Evolutionary conservation across 345 rosid species (phyloP), one percentile per base, ranked within the genome.

Genomic region (Ceriops decandra): DNA sequence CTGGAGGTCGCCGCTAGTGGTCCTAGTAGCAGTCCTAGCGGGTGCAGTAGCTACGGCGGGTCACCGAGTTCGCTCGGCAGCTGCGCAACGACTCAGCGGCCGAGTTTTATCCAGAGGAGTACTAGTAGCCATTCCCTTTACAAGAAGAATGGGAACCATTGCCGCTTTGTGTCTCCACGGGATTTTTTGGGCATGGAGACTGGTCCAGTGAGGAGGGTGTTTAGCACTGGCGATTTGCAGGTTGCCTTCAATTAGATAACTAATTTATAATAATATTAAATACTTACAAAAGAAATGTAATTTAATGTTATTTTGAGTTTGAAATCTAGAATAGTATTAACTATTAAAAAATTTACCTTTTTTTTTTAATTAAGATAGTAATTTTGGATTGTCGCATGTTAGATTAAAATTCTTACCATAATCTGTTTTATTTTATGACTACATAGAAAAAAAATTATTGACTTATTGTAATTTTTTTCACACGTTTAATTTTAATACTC

Each of bases 161-260:
- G 72, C 76, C 79, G 60, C 47, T 86, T 77, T 47, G 52, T 68
- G 13, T 68, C 77, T 57, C 68, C 74, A 58, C 77, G 70, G 13
- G 85, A 72, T 65, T 69, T 79, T 56, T 10, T 74, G 21, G 98
- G 85, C 69, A 27, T 78, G 58, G 90, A 83, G 26, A 46, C 38
- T 2, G 76, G 85, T 71, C 82, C 87, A 24, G 90, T 84, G 7
- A 81, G 91, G 69, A 86, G 90, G 80, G 95, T 85, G 63, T 88
- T 74, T 67, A 91, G 96, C 78, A 80, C 95, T 38, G 93, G 91
- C 61, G 99, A 91, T 69, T 68, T 87, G 83, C 89, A 83, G 77
- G 98, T 93, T 21, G 16, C 30, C 22, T 56, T 22, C 2, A 26
- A 22, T 56, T 22, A 56, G 10, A 20, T 38, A 0, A 38, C 47